Percentiles rank a stretch among this genome's conserved stretches.
Conservation (phyloP, 164 flowering plant species). For the Tetrastigma voinierianum region DNA sequence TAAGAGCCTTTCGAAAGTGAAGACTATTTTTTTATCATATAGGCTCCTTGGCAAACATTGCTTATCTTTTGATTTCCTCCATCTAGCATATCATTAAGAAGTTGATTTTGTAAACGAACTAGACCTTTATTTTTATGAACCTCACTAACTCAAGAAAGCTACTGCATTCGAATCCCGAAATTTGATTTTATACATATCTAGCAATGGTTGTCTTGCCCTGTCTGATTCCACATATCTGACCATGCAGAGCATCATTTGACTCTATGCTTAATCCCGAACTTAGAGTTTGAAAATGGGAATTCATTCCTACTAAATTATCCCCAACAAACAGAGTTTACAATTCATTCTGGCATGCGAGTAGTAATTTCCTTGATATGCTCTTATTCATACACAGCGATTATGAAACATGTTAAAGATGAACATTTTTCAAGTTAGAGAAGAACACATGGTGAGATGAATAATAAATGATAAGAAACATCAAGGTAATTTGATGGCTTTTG, state of each 20-base stretch:
- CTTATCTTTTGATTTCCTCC: not conserved
- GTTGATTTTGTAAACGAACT: not conserved
- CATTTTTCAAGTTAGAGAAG: too few relatives aligned
- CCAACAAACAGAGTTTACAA: not conserved
- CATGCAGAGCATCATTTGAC: not conserved
- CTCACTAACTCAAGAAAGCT: conserved; percentile 13
- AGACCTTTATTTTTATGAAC: not conserved
- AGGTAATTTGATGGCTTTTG: too few relatives aligned
- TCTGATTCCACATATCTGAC: conserved; percentile 16
- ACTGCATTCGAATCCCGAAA: conserved; percentile 3
- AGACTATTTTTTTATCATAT: not conserved
- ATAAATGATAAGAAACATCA: not conserved
- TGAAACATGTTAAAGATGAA: not conserved
- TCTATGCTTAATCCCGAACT: not conserved
- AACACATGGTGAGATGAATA: not conserved
- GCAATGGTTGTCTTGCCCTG: conserved; percentile 28
- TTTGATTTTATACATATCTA: conserved; percentile 14
- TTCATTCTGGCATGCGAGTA: not conserved
- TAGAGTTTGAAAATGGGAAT: not conserved
- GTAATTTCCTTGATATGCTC: too few relatives aligned
- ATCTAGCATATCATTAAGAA: conserved; percentile 2
- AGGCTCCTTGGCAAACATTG: not conserved
- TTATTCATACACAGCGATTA: too few relatives aligned
- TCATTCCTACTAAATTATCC: conserved; percentile 5
- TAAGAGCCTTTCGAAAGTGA: conserved; percentile 1